These are phyloP conservation scores for Persicaria maculosa DNA, from an alignment of 148 eudicot genomes.

Conservation along the genomic window DNA sequence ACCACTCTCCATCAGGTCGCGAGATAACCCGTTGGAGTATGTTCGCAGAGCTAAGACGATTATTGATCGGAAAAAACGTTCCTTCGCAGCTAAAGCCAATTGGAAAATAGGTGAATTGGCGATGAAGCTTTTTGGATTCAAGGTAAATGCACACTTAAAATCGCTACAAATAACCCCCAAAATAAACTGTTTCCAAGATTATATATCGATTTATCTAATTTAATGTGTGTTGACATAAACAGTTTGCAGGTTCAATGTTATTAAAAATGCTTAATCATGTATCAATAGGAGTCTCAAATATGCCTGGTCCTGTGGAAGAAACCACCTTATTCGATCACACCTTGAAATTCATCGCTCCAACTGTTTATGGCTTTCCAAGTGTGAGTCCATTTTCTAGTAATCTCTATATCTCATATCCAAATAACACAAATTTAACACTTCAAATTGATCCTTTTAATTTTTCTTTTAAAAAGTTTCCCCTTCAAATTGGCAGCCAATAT, in stretches of 20 bases:
- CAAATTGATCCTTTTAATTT: no score
- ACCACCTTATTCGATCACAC: not conserved
- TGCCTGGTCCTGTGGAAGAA: conserved; percentile 8
- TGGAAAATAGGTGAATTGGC: not conserved
- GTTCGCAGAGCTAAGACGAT: not conserved
- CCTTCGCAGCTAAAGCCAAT: not conserved
- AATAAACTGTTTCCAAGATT: not conserved
- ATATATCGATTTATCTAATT: not conserved
- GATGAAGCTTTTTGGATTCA: not conserved
- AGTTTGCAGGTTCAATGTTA: not conserved
- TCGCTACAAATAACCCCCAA: not conserved
- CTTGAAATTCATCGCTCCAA: conserved; percentile 2
- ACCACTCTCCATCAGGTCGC: not conserved
- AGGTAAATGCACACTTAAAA: not conserved
- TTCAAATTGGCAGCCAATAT: not conserved
- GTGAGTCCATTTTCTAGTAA: not conserved
- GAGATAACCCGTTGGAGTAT: not conserved
- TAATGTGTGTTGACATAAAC: not conserved
- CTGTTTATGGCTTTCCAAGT: not conserved
- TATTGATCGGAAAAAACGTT: not conserved
- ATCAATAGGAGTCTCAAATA: not conserved
- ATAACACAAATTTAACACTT: no score
- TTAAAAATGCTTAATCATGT: not conserved
- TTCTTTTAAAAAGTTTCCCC: no score
- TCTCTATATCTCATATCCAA: not conserved